A percentile compares a stretch with the other conserved stretches of the same genome.
Evolutionary conservation across 2,329 filamentous ascomycete species (phyloP).

Genomic region (Pseudonectria foliicola): DNA sequence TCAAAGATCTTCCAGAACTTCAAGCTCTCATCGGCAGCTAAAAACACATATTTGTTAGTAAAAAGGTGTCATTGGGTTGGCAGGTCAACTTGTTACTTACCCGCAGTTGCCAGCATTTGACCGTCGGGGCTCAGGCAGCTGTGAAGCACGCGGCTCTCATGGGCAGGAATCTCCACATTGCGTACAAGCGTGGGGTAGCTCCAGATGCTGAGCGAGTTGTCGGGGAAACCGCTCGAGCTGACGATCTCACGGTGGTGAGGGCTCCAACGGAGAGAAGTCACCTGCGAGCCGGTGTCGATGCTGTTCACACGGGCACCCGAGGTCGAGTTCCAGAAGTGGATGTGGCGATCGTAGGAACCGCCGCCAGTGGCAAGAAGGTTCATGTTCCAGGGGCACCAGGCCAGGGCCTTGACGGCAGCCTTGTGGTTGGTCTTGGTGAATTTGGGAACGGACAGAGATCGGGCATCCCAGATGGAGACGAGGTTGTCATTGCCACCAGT

Average conservation of each 20-base stretch:
- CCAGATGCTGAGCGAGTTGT: slow-evolving; percentile 98
- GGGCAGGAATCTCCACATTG: slow-evolving; percentile 95
- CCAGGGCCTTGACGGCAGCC: slow-evolving; percentile 94
- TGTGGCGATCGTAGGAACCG: slow-evolving; percentile 93
- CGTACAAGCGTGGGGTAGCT: slow-evolving; percentile 95
- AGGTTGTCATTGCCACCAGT: slow-evolving; percentile 99
- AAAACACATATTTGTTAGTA: slow-evolving; percentile 1
- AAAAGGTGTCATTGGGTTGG: neutral
- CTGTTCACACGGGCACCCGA: slow-evolving; percentile 97
- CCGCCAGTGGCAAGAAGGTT: slow-evolving; percentile 95
- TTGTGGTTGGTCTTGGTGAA: slow-evolving; percentile 99
- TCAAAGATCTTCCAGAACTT: slow-evolving; percentile 99
- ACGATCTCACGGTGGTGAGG: slow-evolving; percentile 97
- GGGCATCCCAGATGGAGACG: slow-evolving; percentile 97
- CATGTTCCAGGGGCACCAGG: slow-evolving; percentile 98
- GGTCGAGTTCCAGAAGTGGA: slow-evolving; percentile 99
- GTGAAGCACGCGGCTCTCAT: slow-evolving; percentile 94
- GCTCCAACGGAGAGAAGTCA: slow-evolving; percentile 94
- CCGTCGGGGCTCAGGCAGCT: slow-evolving; percentile 95
- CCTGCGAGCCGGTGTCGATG: slow-evolving; percentile 96
- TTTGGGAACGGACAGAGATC: slow-evolving; percentile 86
- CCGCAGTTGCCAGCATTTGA: slow-evolving; percentile 93
- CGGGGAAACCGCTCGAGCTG: slow-evolving; percentile 95
- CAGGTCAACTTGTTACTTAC: slow-evolving; percentile 34
- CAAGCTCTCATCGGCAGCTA: slow-evolving; percentile 87